These are phyloP conservation scores for Escallonia rubra DNA, from an alignment of 129 eudicot genomes.

Conservation along the genomic window DNA sequence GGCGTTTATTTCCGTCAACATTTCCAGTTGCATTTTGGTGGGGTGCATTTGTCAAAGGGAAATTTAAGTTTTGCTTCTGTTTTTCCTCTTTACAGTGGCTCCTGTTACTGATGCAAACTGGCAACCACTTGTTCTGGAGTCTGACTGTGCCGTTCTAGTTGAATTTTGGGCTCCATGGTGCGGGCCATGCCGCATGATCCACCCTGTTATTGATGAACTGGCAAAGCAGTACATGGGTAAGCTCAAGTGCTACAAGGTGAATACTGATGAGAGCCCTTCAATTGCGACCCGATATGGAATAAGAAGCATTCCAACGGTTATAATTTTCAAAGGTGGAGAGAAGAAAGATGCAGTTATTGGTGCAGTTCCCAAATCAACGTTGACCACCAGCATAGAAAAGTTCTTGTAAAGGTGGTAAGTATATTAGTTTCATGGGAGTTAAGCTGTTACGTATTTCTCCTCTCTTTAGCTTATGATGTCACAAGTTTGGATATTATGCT, in stretches of 20 bases:
- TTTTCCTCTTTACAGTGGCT: slow-evolving; percentile 36
- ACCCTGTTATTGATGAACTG: slow-evolving; percentile 78
- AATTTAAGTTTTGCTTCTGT: neutral
- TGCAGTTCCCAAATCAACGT: slow-evolving; percentile 82
- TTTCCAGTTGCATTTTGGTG: too few species aligned
- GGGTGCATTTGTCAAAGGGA: neutral
- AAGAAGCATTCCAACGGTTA: slow-evolving; percentile 92
- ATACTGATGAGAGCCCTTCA: slow-evolving; percentile 76
- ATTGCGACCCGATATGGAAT: slow-evolving; percentile 78
- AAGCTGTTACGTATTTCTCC: slow-evolving; percentile 15
- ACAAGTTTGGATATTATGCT: slow-evolving; percentile 17
- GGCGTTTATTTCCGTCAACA: too few species aligned
- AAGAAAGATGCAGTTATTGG: slow-evolving; percentile 94
- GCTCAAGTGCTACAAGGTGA: slow-evolving; percentile 84
- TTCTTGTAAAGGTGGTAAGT: slow-evolving; percentile 46
- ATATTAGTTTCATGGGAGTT: slow-evolving; percentile 18
- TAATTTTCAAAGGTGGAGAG: slow-evolving; percentile 85
- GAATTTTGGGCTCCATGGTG: slow-evolving; percentile 99
- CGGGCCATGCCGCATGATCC: slow-evolving; percentile 96
- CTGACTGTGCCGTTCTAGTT: slow-evolving; percentile 58
- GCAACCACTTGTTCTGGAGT: slow-evolving; percentile 63
- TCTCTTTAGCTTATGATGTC: slow-evolving; percentile 20
- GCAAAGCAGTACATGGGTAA: slow-evolving; percentile 71
- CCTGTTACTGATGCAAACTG: slow-evolving; percentile 51
- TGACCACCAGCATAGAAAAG: slow-evolving; percentile 62